Base-by-base conservation (phyloP, 1,284 basidiomycete species). In the Wolfiporia cocos region DNA sequence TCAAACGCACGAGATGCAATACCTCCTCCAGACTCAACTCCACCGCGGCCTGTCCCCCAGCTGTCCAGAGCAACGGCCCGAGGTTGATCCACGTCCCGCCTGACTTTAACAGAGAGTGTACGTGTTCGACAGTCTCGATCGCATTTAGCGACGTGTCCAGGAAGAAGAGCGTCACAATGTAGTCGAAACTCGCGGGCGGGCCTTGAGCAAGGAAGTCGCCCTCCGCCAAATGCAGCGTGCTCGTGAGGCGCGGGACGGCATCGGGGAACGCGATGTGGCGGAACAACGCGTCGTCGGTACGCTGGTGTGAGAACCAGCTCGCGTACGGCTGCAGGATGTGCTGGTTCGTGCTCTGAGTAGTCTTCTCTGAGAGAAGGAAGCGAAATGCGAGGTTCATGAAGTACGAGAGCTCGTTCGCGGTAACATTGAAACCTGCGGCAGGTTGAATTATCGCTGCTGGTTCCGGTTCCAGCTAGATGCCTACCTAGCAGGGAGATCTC, bases 271-370 rank as follows among this genome's bases (percentile, higher is more conserved):
- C 46, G 26, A 81, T 59, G 10, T 55, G 33, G 18, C 79, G 74
- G 50, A 82, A 78, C 2, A 77, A 54, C 5, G 67, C 58, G 12
- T 64, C 65, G 17, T 67, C 68, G n/a, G 64, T 65, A 15, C 72
- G 67, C 49, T 81, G 78, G 55, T 85, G 81, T 5, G 81, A 83
- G 61, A 81, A 82, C 74, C 77, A 80, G 52, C 81, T 74, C 0
- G 75, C 68, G 49, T 74, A 82, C 0, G 81, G 81, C 35, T 73
- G 69, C 12, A 83, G 46, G 7, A 51, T 58, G 53, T 82, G 78
- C 49, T 78, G 67, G 37, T 74, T 58, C 0, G 55, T 38, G 3
- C 46, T 38, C 0, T 57, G 55, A 0, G 76, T 79, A 3, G 64
- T 60, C 10, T 60, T 53, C 5, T 67, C 62, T 2, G 75, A 76